These are phyloP conservation scores for Cryptosporidium viatorum DNA, from an alignment of 169 alveolate species.

Conservation along the genomic window DNA sequence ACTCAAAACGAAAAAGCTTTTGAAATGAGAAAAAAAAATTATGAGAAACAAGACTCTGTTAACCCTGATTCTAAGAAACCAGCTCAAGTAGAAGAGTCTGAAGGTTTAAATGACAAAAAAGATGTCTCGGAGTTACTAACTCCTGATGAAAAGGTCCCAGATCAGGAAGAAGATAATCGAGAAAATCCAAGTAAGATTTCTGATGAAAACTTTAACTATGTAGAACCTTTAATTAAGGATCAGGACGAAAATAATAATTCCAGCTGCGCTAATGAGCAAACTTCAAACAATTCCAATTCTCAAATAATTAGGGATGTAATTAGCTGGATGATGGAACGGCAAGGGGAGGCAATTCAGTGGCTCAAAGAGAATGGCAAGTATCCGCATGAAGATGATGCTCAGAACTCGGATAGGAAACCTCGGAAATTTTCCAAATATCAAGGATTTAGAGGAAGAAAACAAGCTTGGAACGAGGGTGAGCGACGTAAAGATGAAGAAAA, in stretches of 20 bases:
- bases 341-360: conserved; percentile 55
- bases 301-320: conserved; percentile 13
- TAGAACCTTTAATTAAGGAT: not conserved
- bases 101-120: not conserved
- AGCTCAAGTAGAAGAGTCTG: not conserved
- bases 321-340: conserved; percentile 58
- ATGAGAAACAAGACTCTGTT: not conserved
- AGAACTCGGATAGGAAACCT: not conserved
- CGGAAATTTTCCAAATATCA: not conserved
- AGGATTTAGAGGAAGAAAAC: not conserved
- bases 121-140: not conserved
- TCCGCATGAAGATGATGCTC: not conserved
- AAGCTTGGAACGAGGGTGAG: not conserved
- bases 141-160: not conserved
- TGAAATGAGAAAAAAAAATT: not conserved
- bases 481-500: not conserved
- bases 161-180: not conserved
- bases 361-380: conserved; percentile 28
- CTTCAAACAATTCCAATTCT: not conserved
- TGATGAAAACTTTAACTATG: not conserved
- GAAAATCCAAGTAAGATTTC: not conserved
- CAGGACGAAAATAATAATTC: not conserved
- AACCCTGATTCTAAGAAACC: not conserved
- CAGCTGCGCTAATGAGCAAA: not conserved
- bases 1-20: not conserved